Evolutionary conservation across 2,329 filamentous ascomycete species (phyloP).

Genomic region (Ceratocystis ficicola): DNA sequence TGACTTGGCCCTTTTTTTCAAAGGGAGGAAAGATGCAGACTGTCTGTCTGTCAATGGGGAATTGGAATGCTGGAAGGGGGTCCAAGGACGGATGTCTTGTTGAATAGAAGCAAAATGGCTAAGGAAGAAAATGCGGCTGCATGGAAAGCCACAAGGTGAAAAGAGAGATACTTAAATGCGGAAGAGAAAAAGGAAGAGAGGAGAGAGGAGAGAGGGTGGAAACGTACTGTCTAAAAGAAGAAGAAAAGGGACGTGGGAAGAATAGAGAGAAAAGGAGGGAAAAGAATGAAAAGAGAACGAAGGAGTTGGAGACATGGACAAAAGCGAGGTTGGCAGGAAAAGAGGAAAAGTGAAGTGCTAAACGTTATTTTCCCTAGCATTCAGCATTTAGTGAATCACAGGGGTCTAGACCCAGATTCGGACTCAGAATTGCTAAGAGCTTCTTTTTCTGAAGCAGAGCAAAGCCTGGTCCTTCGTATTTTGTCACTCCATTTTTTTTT

Average conservation of each 20-base stretch:
- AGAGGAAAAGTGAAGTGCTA: neutral
- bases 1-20: neutral
- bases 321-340: neutral
- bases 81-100: neutral
- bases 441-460: neutral
- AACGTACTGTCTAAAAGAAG: neutral
- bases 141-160: neutral
- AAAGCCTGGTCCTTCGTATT: neutral
- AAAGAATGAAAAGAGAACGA: neutral
- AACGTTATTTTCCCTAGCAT: neutral
- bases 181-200: neutral
- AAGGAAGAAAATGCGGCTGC: neutral
- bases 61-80: neutral
- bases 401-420: too few species aligned
- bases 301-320: constrained; percentile 2
- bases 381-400: neutral
- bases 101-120: neutral
- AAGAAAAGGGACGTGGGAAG: neutral
- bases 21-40: neutral
- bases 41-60: neutral
- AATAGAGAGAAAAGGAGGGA: neutral
- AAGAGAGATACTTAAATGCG: neutral
- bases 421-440: neutral
- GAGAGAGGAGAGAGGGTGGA: neutral
- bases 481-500: neutral